Base-by-base conservation (phyloP, 331 rosid species). In the Malus hybrid region DNA sequence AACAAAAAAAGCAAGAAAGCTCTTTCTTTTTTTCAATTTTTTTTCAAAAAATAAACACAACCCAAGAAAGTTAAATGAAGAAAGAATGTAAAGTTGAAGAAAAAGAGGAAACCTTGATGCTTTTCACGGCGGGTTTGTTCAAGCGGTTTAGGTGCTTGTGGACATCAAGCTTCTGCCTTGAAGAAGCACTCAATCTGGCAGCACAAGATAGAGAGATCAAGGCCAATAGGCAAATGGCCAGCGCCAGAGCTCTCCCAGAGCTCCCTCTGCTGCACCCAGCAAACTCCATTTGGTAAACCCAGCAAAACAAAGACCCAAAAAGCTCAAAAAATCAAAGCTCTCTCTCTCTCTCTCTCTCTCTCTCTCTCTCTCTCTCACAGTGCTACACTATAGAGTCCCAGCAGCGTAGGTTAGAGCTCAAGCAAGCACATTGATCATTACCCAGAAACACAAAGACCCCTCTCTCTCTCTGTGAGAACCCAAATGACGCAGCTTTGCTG, bases 91-190 rank as follows among this genome's bases (percentile, higher is more conserved):
- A 68, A 55, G 77, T 2, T 57, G n/a, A 6, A 65, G 71, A 70
- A 68, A 32, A 19, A 68, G 73, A 26, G 42, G 16, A 44, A 64
- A 93, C 96, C 96, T 90, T 71, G 80, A 94, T 92, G 88, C 85
- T 87, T 63, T 94, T 88, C 4, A 87, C 78, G 73, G 93, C 73
- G 46, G 92, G 89, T 78, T 92, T 94, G 82, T 94, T 94, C 70
- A 94, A 81, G 34, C 93, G 96, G 69, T 89, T 85, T 85, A 92
- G 83, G 80, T 90, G 97, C 83, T 82, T 85, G 52, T 68, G 81
- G 58, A 88, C 82, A 66, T 94, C 96, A 69, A 94, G 82, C 29
- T 82, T 86, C 80, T 89, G 93, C 72, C 82, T 77, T 33, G 88
- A 84, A 63, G 79, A 76, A 76, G 76, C 75, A 77, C 86, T 76